A percentile compares a stretch with the other conserved stretches of the same genome.
Evolutionary conservation across 371 early-diverging fungal species (phyloP).

Genomic region (Chytridium lagenaria): DNA sequence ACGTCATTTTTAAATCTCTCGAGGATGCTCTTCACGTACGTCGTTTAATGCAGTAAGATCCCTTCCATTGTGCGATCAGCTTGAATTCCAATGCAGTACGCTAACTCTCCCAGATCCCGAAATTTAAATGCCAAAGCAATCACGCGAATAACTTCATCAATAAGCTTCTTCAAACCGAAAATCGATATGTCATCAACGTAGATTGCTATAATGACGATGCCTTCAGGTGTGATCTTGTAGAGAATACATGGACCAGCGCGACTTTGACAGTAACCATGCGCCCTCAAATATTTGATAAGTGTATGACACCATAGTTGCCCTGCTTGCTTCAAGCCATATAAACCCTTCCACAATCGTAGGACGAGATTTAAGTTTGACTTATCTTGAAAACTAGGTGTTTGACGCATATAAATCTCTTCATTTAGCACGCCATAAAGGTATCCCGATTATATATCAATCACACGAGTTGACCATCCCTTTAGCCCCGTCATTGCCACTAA

Average conservation of each 20-base stretch:
- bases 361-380: not conserved
- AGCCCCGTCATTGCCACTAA: no score
- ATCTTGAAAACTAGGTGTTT: constrained; percentile 3
- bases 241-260: constrained; percentile 34
- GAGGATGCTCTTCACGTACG: constrained; percentile 18
- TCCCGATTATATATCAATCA: no score
- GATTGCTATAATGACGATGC: constrained; percentile 14
- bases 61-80: not conserved
- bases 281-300: constrained; percentile 8
- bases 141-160: not conserved
- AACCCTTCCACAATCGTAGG: not conserved
- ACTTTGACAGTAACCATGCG: constrained; percentile 15
- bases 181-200: constrained; percentile 37
- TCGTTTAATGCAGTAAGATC: constrained; percentile 25
- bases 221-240: not conserved
- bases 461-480: no score
- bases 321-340: constrained; percentile 40
- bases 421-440: constrained; percentile 20
- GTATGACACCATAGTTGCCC: constrained; percentile 29
- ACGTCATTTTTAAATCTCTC: constrained; percentile 19
- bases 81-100: constrained; percentile 31
- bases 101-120: constrained; percentile 13
- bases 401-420: constrained; percentile 6
- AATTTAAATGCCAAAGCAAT: constrained; percentile 13
- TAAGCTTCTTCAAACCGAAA: not conserved